These are phyloP conservation scores for Colletotrichum sp. DNA, from an alignment of 2,329 filamentous ascomycete genomes.

Conservation along the genomic window DNA sequence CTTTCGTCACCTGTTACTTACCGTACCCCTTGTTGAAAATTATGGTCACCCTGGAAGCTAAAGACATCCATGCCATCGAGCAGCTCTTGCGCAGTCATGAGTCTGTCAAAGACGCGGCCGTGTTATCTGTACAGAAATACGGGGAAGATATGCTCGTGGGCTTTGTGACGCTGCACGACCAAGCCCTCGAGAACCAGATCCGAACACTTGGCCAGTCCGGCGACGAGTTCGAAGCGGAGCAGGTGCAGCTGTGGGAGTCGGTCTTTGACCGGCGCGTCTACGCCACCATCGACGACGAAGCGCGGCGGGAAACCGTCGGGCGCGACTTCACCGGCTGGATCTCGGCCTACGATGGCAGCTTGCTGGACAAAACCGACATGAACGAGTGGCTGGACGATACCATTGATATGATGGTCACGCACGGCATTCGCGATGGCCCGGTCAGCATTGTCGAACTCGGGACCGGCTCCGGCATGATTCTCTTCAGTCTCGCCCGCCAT, in stretches of 20 bases:
- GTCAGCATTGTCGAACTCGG: conserved; percentile 33
- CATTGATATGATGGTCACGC: not conserved
- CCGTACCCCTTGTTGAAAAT: not conserved
- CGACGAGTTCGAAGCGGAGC: not conserved
- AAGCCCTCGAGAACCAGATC: not conserved
- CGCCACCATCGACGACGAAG: not conserved
- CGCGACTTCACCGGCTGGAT: conserved; percentile 35
- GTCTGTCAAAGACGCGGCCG: not conserved
- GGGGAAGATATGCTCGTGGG: not conserved
- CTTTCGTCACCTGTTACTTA: not conserved
- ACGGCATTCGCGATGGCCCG: conserved; percentile 3
- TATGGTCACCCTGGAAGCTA: not conserved
- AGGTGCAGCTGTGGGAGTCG: not conserved
- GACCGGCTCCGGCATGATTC: conserved; percentile 34
- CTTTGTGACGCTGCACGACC: not conserved
- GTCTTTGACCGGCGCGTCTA: not conserved
- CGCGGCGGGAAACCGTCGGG: conserved; percentile 15
- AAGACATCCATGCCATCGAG: not conserved
- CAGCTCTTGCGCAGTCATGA: not conserved
- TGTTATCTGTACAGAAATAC: not conserved
- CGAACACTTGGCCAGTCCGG: not conserved
- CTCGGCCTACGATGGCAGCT: conserved; percentile 33
- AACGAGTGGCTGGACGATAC: conserved; percentile 36
- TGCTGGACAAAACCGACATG: conserved; percentile 32
- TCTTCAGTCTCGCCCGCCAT: conserved; percentile 34